These are phyloP conservation scores for Oenanthe sinensis DNA, from an alignment of 129 eudicot species.

Conservation along the genomic window DNA sequence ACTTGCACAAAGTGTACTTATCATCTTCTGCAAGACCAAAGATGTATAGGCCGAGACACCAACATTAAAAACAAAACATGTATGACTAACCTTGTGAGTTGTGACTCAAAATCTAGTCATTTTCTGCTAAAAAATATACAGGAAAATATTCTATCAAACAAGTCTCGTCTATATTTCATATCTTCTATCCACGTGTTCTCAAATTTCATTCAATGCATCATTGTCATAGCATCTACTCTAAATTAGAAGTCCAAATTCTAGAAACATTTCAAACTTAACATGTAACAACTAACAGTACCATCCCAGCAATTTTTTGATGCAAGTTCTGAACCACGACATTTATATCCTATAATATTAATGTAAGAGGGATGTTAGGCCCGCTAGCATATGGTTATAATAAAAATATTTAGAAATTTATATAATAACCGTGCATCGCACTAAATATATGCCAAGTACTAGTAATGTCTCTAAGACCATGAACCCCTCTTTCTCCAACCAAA, in stretches of 20 bases:
- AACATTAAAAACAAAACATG: neutral
- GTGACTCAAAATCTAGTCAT: neutral
- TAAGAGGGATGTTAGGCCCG: no score
- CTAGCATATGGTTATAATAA: no score
- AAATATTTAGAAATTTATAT: no score
- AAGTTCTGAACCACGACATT: neutral
- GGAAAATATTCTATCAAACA: neutral
- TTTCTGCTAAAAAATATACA: neutral
- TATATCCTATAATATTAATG: no score
- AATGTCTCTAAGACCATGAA: neutral
- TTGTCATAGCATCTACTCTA: neutral
- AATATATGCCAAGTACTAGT: no score
- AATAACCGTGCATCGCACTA: no score
- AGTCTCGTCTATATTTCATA: neutral
- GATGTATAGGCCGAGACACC: neutral
- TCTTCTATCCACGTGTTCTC: neutral
- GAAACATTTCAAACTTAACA: neutral
- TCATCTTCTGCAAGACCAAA: neutral
- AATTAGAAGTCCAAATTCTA: neutral
- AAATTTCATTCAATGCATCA: neutral
- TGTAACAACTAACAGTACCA: neutral
- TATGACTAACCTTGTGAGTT: neutral
- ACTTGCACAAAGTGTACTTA: neutral
- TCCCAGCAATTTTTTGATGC: neutral
- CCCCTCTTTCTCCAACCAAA: neutral